Evolutionary conservation across 2,329 filamentous ascomycete genomes (phyloP), one percentile per base, ranked within the genome.

Genomic region (Botrytis fabae): DNA sequence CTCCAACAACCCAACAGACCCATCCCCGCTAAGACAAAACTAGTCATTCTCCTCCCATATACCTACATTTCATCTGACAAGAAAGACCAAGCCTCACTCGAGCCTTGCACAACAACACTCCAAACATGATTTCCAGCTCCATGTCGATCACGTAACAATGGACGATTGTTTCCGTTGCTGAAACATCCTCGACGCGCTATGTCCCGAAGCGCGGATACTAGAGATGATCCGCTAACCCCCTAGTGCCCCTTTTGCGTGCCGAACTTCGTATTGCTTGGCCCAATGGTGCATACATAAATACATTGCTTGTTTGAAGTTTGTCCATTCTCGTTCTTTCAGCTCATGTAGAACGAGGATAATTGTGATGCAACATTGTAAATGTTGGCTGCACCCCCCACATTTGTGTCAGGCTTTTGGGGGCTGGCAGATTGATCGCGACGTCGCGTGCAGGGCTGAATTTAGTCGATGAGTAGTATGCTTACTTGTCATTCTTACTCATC

Each of bases 111-210:
- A 57, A 57, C 35, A 40, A 42, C 28, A 65, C n/a, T n/a, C 62
- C 46, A 46, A 46, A 42, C 25, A 65, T 42, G 38, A 42, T 61
- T 70, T 57, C 14, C 12, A 44, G 60, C 18, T 35, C 16, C 14
- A 61, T 61, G 38, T 28, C n/a, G 68, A 70, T 57, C 54, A n/a
- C 22, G 28, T 22, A 42, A 46, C 59, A 38, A 44, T 42, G 42
- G 42, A 44, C 32, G 32, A 59, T 44, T 70, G 60, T 62, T 70
- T 14, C 54, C 40, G 51, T 51, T 62, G 68, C 40, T 70, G 68
- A 70, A 70, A 70, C 57, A n/a, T 16, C 22, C 8, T 8, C 60
- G 10, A 48, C 40, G 38, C 28, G 32, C 68, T 61, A 62, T 68
- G 35, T 35, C n/a, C 48, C 28, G 8, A 59, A 35, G 57, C 68